Percentiles rank a stretch among this genome's conserved stretches.
These are phyloP conservation scores for Cucumis melo DNA, from an alignment of 306 rosid genomes.

Conservation along the genomic window DNA sequence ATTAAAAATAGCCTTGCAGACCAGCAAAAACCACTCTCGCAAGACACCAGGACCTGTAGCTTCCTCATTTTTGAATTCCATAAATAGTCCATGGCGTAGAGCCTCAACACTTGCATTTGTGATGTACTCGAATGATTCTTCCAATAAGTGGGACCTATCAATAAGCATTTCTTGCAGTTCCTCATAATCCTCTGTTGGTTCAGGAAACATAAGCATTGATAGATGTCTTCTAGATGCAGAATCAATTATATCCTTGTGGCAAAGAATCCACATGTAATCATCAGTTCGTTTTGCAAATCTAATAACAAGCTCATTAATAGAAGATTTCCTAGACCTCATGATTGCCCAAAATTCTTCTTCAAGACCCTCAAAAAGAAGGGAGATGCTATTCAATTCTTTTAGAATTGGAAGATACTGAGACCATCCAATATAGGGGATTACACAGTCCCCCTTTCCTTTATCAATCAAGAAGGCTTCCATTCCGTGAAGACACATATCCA, in stretches of 20 bases:
- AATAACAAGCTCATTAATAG: conserved; percentile 30
- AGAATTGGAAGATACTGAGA: conserved; percentile 41
- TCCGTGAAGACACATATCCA: conserved; percentile 34
- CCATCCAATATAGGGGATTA: conserved; percentile 27
- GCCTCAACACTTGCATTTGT: conserved; percentile 27
- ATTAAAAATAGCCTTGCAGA: conserved; percentile 61
- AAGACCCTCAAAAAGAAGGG: conserved; percentile 34
- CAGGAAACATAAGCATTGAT: conserved; percentile 56
- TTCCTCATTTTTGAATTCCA: conserved; percentile 74
- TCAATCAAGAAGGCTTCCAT: conserved; percentile 32
- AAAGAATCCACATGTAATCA: conserved; percentile 50
- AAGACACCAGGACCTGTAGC: conserved; percentile 87
- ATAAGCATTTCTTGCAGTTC: conserved; percentile 74
- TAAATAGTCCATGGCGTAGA: conserved; percentile 41
- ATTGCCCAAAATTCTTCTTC: conserved; percentile 39
- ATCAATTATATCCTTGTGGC: conserved; percentile 35
- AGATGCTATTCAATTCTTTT: conserved; percentile 39
- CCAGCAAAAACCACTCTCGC: conserved; percentile 79
- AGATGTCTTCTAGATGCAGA: conserved; percentile 67
- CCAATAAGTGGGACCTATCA: conserved; percentile 57
- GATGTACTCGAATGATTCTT: conserved; percentile 60
- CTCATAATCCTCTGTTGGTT: conserved; percentile 39
- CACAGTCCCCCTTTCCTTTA: conserved; percentile 22
- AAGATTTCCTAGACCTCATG: conserved; percentile 22
- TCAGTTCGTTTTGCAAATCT: conserved; percentile 27